Conservation (phyloP, 2,329 filamentous ascomycete species). For the Colletotrichum sojae region DNA sequence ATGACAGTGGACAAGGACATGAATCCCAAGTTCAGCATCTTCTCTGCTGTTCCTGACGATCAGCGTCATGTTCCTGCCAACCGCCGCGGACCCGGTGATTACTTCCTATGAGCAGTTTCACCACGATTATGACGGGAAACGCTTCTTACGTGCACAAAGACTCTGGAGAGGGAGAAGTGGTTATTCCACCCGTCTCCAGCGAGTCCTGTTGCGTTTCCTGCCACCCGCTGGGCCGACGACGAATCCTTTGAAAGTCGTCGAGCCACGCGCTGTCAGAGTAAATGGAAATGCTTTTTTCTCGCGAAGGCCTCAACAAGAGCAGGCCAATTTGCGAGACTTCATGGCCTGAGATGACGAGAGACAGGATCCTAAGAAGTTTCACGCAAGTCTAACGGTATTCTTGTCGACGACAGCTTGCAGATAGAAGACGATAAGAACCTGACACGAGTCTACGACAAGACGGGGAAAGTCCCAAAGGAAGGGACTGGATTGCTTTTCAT, state of each 20-base stretch:
- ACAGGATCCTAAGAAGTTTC: slow-evolving; percentile 7
- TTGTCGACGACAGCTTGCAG: slow-evolving; percentile 5
- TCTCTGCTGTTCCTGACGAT: slow-evolving; percentile 89
- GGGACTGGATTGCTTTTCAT: slow-evolving; percentile 12
- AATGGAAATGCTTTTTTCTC: background rate
- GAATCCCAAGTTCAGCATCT: slow-evolving; percentile 92
- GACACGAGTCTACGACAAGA: slow-evolving; percentile 3
- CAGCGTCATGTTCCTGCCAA: slow-evolving; percentile 84
- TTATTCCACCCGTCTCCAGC: no score
- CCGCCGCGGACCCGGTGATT: slow-evolving; percentile 76
- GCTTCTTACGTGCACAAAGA: background rate
- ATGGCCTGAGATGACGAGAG: slow-evolving; percentile 19
- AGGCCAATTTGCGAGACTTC: slow-evolving; percentile 1
- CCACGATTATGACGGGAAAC: background rate
- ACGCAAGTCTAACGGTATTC: slow-evolving; percentile 1
- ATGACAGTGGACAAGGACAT: slow-evolving; percentile 91
- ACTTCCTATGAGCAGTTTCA: slow-evolving; percentile 69
- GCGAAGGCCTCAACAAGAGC: background rate
- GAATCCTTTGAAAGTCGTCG: slow-evolving; percentile 5
- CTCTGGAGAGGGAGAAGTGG: background rate
- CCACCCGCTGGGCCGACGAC: background rate
- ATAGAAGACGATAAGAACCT: slow-evolving; percentile 1
- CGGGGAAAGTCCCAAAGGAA: background rate
- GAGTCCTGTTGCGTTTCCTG: slow-evolving; percentile 1
- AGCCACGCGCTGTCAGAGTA: slow-evolving; percentile 14